Evolutionary conservation across 1,284 basidiomycete genomes (phyloP).

Genomic region (Irpex lacteus): DNA sequence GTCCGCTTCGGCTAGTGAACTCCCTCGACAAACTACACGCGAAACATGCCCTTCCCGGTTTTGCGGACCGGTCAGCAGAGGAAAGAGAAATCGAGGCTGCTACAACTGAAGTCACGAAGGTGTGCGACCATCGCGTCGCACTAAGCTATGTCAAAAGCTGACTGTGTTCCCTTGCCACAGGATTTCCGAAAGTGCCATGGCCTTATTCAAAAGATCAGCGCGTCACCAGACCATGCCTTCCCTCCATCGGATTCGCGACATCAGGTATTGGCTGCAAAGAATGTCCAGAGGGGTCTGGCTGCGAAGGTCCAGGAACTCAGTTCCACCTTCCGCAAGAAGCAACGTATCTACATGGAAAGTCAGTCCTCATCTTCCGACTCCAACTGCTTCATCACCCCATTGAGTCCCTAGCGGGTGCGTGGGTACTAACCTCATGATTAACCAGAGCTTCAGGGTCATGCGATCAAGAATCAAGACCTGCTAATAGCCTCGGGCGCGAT

Average conservation of each 20-base stretch:
- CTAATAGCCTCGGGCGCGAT: slow-evolving; percentile 83
- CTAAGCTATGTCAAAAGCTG: background rate
- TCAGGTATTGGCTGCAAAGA: slow-evolving; percentile 78
- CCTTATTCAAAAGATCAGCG: slow-evolving; percentile 73
- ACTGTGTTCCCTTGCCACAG: slow-evolving; percentile 35
- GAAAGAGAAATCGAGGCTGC: slow-evolving; percentile 91
- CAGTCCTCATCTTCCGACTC: slow-evolving; percentile 36
- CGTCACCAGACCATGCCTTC: slow-evolving; percentile 33
- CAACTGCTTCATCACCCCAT: slow-evolving; percentile 18
- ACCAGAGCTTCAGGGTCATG: slow-evolving; percentile 87
- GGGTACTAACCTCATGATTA: slow-evolving; percentile 12
- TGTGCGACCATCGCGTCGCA: slow-evolving; percentile 26
- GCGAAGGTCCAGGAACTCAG: slow-evolving; percentile 93
- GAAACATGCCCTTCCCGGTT: slow-evolving; percentile 94
- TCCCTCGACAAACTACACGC: slow-evolving; percentile 91
- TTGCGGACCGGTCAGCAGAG: slow-evolving; percentile 90
- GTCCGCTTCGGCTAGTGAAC: slow-evolving; percentile 48
- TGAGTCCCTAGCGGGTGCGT: background rate
- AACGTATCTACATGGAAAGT: slow-evolving; percentile 97
- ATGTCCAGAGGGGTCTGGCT: slow-evolving; percentile 95
- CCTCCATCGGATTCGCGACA: slow-evolving; percentile 52
- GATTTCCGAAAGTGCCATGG: slow-evolving; percentile 83
- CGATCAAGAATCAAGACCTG: slow-evolving; percentile 91
- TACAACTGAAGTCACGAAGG: slow-evolving; percentile 87
- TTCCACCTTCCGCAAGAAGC: slow-evolving; percentile 94